A percentile compares a stretch with the other conserved stretches of the same genome.
These are phyloP conservation scores for Umbelopsis isabellina DNA, from an alignment of 192 early-diverging fungal genomes.

Conservation along the genomic window DNA sequence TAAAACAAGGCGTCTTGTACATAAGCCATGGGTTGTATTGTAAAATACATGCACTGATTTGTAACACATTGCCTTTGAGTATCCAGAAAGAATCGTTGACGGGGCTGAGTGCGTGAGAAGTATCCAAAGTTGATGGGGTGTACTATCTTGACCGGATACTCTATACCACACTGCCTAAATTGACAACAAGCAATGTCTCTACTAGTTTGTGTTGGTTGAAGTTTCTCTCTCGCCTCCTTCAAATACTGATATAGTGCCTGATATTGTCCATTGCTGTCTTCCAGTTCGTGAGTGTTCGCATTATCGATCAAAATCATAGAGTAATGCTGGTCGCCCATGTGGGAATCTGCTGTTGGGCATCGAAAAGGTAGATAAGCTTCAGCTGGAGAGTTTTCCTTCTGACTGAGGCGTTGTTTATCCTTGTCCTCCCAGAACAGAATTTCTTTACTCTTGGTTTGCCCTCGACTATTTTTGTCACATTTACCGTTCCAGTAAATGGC, in stretches of 20 bases:
- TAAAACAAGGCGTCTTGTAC: constrained; percentile 43
- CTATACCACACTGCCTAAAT: constrained; percentile 56
- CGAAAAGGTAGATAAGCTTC: constrained; percentile 55
- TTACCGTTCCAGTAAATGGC: constrained; percentile 67
- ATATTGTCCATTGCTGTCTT: constrained; percentile 36
- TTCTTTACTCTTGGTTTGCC: constrained; percentile 40
- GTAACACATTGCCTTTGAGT: constrained; percentile 46
- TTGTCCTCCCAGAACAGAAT: constrained; percentile 46
- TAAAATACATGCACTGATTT: constrained; percentile 65
- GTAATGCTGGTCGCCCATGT: constrained; percentile 36
- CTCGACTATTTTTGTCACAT: constrained; percentile 39
- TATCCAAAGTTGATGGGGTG: constrained; percentile 66
- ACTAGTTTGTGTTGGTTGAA: constrained; percentile 48
- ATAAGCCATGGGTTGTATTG: constrained; percentile 28
- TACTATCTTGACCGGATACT: constrained; percentile 52
- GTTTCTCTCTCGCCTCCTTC: constrained; percentile 46
- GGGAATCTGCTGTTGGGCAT: not conserved
- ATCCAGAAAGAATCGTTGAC: constrained; percentile 62
- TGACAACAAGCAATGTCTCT: constrained; percentile 52
- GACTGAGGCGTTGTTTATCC: constrained; percentile 49
- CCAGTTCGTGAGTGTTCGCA: constrained; percentile 46
- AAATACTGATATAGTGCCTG: constrained; percentile 49
- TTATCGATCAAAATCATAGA: constrained; percentile 60
- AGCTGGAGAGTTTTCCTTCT: constrained; percentile 59
- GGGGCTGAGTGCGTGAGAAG: constrained; percentile 53